A percentile compares a stretch with the other conserved stretches of the same genome.
phyloP scores from a whole-genome alignment of 2,329 filamentous ascomycete genomes.

The Ophiostoma angusticollis region DNA sequence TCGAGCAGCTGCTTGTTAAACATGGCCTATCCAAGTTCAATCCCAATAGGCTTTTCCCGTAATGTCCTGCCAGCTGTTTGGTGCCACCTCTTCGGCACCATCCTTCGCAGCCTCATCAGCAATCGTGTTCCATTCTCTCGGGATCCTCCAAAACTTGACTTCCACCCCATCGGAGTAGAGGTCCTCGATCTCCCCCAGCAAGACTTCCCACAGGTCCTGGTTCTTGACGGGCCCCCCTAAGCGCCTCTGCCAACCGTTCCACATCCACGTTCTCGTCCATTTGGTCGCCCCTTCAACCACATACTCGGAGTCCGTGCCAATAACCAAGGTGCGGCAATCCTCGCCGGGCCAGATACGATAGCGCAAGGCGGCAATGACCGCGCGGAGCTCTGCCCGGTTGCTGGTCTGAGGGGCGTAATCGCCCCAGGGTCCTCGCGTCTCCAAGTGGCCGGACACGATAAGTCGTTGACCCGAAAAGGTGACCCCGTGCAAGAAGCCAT shows the following conservation, averaged over 20 bases:
- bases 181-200: conserved; percentile 20
- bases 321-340: conserved; percentile 28
- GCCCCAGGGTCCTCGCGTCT: conserved; percentile 23
- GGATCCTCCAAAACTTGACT: neutral
- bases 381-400: conserved; percentile 43
- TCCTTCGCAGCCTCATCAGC: too few relatives aligned
- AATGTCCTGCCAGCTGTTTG: too few relatives aligned
- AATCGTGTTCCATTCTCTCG: neutral
- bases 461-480: conserved; percentile 15
- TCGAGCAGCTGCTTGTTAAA: too few relatives aligned
- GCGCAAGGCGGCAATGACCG: conserved; percentile 36
- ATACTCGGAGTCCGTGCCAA: conserved; percentile 40
- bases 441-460: conserved; percentile 21
- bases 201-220: conserved; percentile 30
- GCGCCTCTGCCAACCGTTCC: conserved; percentile 25
- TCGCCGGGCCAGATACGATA: conserved; percentile 31
- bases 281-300: conserved; percentile 28
- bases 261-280: conserved; percentile 28
- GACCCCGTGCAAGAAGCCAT: conserved; percentile 16
- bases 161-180: too few relatives aligned
- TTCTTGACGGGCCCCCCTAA: conserved; percentile 23
- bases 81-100: too few relatives aligned
- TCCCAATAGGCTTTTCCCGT: too few relatives aligned
- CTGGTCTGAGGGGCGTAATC: conserved; percentile 23
- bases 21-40: too few relatives aligned